phyloP scores from a whole-genome alignment of 495 filamentous ascomycete species.

The Apodospora peruviana region DNA sequence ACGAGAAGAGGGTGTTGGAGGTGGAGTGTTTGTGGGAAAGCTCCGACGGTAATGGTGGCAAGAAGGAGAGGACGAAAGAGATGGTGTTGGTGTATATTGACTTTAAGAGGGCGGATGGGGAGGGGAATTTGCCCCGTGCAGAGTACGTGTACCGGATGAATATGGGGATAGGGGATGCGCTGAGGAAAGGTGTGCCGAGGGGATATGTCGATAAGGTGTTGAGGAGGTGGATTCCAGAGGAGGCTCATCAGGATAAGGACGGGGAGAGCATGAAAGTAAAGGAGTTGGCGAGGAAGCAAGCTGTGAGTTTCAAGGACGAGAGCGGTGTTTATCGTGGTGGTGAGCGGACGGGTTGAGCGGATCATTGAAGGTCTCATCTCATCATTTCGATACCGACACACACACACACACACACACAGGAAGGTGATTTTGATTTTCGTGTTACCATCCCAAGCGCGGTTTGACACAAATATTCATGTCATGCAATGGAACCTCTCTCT shows the following conservation, averaged over 20 bases:
- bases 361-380: neutral
- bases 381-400: neutral
- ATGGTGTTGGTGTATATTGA: conserved; percentile 34
- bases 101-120: conserved; percentile 10
- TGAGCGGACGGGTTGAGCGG: too few relatives aligned
- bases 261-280: neutral
- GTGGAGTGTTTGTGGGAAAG: conserved; percentile 14
- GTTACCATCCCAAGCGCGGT: too few relatives aligned
- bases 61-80: neutral
- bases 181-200: conserved; percentile 22
- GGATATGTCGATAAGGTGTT: conserved; percentile 25
- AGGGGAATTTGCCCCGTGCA: conserved; percentile 10
- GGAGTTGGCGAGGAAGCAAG: conserved; percentile 9
- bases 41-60: neutral
- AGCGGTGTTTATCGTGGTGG: conserved; percentile 9
- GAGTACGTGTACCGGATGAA: conserved; percentile 40
- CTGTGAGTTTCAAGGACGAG: conserved; percentile 5
- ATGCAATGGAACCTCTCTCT: too few relatives aligned
- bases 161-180: conserved; percentile 29
- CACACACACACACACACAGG: too few relatives aligned
- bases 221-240: conserved; percentile 17
- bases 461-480: too few relatives aligned
- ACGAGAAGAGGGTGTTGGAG: conserved; percentile 24
- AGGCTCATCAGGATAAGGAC: conserved; percentile 5
- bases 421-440: too few relatives aligned